Conservation (phyloP, 176 grass and related monocot species). For the Triticum urartu region DNA sequence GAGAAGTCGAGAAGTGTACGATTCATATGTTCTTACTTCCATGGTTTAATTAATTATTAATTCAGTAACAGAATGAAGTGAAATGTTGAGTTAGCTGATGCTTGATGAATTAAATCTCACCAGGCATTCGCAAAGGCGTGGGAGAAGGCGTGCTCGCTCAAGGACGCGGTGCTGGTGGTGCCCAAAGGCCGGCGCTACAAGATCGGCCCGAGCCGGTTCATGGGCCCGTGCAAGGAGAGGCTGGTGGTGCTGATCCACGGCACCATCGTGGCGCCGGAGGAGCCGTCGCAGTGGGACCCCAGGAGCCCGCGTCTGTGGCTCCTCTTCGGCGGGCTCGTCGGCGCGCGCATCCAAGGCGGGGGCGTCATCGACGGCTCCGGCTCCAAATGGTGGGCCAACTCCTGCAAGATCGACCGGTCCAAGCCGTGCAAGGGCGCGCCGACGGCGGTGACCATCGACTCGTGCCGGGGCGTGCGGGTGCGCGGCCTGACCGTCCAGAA, state of each 20-base stretch:
- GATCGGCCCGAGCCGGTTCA: conserved; percentile 52
- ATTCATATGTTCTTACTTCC: background rate
- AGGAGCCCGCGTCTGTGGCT: conserved; percentile 62
- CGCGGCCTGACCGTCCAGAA: conserved; percentile 62
- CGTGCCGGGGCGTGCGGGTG: conserved; percentile 48
- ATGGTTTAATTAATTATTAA: background rate
- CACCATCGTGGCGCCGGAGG: conserved; percentile 77
- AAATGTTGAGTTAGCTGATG: background rate
- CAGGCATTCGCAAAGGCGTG: conserved; percentile 76
- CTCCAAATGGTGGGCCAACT: conserved; percentile 91
- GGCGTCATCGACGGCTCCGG: conserved; percentile 94
- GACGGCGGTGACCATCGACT: conserved; percentile 79
- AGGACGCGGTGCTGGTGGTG: conserved; percentile 75
- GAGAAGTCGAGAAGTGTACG: too few relatives aligned
- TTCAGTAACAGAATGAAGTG: background rate
- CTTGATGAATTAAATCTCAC: background rate
- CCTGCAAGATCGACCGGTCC: conserved; percentile 84
- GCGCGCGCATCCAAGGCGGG: conserved; percentile 69
- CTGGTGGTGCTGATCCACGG: conserved; percentile 68
- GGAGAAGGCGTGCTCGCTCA: conserved; percentile 66
- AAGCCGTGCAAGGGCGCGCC: conserved; percentile 83
- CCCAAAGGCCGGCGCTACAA: conserved; percentile 59
- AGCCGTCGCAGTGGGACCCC: conserved; percentile 73
- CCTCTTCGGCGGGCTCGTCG: conserved; percentile 61
- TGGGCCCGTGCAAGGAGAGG: conserved; percentile 64